These are phyloP conservation scores for Auricularia heimuer DNA, from an alignment of 768 basidiomycete species.

Conservation along the genomic window DNA sequence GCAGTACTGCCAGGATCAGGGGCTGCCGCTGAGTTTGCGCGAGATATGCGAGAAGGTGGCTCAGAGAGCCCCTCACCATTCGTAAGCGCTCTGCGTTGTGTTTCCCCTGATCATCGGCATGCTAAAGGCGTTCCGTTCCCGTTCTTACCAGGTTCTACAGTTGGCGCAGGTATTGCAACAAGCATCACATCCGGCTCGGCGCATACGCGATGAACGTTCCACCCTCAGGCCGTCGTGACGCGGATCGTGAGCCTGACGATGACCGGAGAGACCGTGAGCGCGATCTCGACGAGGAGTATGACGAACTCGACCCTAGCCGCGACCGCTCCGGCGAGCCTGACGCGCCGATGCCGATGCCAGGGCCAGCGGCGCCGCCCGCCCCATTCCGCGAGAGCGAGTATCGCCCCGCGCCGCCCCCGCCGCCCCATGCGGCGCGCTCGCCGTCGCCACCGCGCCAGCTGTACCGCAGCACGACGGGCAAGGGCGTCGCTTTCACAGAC, in stretches of 20 bases:
- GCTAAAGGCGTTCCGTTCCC: conserved; percentile 2
- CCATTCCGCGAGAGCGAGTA: too few species aligned
- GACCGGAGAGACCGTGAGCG: conserved; percentile 11
- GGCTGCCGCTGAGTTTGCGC: conserved; percentile 66
- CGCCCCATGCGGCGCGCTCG: conserved; percentile 34
- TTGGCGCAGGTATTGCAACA: conserved; percentile 87
- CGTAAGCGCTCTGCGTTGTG: conserved; percentile 35
- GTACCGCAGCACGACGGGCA: conserved; percentile 78
- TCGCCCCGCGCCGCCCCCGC: neutral
- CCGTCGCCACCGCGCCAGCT: conserved; percentile 75
- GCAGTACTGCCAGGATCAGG: conserved; percentile 83
- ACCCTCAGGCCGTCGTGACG: conserved; percentile 32
- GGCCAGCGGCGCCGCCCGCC: too few species aligned
- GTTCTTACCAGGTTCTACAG: conserved; percentile 59
- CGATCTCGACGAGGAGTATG: neutral
- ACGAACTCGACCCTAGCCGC: neutral
- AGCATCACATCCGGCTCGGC: conserved; percentile 82
- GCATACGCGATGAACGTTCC: conserved; percentile 68
- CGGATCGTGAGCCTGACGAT: conserved; percentile 35
- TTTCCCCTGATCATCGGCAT: neutral
- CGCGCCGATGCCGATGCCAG: neutral
- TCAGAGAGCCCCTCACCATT: conserved; percentile 84
- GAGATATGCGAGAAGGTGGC: conserved; percentile 86
- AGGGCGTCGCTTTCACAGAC: conserved; percentile 81
- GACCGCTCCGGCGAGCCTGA: neutral